phyloP scores from a whole-genome alignment of 129 eudicot genomes.

The Lonicera japonica region DNA sequence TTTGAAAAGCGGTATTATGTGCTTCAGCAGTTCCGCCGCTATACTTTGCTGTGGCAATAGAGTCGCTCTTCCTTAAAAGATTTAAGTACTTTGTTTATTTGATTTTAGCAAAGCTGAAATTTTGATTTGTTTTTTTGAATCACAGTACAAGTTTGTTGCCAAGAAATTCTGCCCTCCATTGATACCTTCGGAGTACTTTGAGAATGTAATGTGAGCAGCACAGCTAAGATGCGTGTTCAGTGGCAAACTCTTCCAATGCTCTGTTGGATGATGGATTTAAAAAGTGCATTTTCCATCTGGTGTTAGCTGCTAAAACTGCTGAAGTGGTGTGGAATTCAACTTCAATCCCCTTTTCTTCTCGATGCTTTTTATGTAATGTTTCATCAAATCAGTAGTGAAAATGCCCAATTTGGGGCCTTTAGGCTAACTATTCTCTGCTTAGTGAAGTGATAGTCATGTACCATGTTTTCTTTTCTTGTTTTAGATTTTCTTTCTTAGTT shows the following conservation, averaged over 20 bases:
- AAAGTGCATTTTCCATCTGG: neutral
- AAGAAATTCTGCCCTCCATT: slow-evolving; percentile 76
- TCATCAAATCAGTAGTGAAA: neutral
- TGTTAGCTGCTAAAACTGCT: too few relatives aligned
- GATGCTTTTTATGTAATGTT: neutral
- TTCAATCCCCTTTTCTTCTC: neutral
- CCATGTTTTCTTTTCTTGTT: neutral
- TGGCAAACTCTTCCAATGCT: slow-evolving; percentile 10
- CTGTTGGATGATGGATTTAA: slow-evolving; percentile 15
- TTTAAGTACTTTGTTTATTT: too few relatives aligned
- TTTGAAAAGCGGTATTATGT: too few relatives aligned
- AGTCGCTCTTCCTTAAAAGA: too few relatives aligned
- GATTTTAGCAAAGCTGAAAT: neutral
- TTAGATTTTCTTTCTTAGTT: neutral
- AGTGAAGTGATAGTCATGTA: neutral
- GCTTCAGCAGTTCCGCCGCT: too few relatives aligned
- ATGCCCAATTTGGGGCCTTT: neutral
- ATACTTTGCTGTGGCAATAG: too few relatives aligned
- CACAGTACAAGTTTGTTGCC: slow-evolving; percentile 90
- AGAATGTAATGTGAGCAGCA: slow-evolving; percentile 17
- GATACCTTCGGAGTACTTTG: slow-evolving; percentile 72
- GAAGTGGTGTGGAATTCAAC: neutral
- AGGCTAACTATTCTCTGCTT: neutral
- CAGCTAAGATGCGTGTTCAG: neutral
- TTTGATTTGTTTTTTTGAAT: slow-evolving; percentile 8